These are phyloP conservation scores for Oemleria cerasiformis DNA, from an alignment of 306 rosid genomes.

Conservation along the genomic window DNA sequence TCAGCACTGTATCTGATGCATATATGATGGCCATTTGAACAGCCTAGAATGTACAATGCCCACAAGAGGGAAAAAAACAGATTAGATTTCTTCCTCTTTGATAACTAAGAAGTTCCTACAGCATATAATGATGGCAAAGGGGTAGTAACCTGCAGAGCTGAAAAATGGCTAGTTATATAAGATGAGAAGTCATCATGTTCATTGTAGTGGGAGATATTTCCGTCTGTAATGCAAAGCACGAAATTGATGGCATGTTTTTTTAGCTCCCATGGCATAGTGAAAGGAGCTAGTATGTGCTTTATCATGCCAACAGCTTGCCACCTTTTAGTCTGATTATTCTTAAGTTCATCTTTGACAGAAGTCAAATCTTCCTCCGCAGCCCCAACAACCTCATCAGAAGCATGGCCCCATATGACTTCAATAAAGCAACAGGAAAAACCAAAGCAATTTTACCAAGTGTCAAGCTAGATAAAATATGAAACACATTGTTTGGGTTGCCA, in stretches of 20 bases:
- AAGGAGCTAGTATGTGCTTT: slow-evolving; percentile 57
- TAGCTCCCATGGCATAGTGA: slow-evolving; percentile 66
- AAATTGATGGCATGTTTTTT: slow-evolving; percentile 65
- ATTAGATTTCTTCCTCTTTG: slow-evolving; percentile 10
- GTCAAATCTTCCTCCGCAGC: slow-evolving; percentile 54
- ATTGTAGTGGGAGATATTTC: slow-evolving; percentile 33
- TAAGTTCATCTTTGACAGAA: slow-evolving; percentile 54
- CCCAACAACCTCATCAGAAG: slow-evolving; percentile 50
- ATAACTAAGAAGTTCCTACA: slow-evolving; percentile 7
- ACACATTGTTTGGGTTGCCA: no score
- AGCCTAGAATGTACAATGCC: slow-evolving; percentile 56
- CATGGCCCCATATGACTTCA: slow-evolving; percentile 76
- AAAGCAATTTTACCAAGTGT: slow-evolving; percentile 3
- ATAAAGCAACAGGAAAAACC: slow-evolving; percentile 17
- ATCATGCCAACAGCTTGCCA: slow-evolving; percentile 84
- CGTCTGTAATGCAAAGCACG: slow-evolving; percentile 58
- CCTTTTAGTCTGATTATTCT: slow-evolving; percentile 55
- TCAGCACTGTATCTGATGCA: slow-evolving; percentile 51
- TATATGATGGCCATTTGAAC: slow-evolving; percentile 64
- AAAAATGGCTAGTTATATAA: slow-evolving; percentile 56
- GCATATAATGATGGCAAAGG: neutral
- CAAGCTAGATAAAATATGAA: slow-evolving; percentile 1
- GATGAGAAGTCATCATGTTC: slow-evolving; percentile 43
- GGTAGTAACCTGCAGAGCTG: slow-evolving; percentile 68
- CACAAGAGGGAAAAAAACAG: slow-evolving; percentile 15